Conservation (phyloP, 139 green algal genomes). For the Pleodorina starrii region DNA sequence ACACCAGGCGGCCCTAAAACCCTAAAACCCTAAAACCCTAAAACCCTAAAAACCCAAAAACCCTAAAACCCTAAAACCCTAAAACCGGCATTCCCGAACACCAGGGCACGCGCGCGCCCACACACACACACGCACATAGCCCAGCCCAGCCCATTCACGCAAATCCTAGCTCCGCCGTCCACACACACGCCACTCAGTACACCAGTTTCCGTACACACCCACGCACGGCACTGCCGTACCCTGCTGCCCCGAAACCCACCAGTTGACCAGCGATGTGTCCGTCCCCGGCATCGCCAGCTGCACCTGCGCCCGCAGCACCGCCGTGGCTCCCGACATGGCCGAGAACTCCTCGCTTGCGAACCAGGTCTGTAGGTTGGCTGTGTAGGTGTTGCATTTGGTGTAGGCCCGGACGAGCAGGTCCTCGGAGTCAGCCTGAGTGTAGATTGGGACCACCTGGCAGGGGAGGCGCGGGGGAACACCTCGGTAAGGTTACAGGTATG, state of each 20-base stretch:
- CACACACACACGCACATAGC: no score
- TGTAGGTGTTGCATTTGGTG: constrained; percentile 61
- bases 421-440: constrained; percentile 55
- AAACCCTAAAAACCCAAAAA: no score
- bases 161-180: no score
- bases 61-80: no score
- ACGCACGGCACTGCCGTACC: not conserved
- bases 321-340: constrained; percentile 9
- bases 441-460: constrained; percentile 68
- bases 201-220: not conserved
- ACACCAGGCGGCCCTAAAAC: not conserved
- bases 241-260: no score
- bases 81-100: no score
- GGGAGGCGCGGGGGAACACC: no score
- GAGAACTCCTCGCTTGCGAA: constrained; percentile 58
- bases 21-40: not conserved
- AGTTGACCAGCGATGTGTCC: constrained; percentile 59
- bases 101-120: no score
- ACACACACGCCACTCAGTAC: no score
- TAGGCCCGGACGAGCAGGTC: constrained; percentile 66
- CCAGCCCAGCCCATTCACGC: no score
- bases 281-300: not conserved
- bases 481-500: no score
- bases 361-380: constrained; percentile 48
- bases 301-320: not conserved